phyloP scores from a whole-genome alignment of 306 rosid species.

The Adenanthera pavonina region DNA sequence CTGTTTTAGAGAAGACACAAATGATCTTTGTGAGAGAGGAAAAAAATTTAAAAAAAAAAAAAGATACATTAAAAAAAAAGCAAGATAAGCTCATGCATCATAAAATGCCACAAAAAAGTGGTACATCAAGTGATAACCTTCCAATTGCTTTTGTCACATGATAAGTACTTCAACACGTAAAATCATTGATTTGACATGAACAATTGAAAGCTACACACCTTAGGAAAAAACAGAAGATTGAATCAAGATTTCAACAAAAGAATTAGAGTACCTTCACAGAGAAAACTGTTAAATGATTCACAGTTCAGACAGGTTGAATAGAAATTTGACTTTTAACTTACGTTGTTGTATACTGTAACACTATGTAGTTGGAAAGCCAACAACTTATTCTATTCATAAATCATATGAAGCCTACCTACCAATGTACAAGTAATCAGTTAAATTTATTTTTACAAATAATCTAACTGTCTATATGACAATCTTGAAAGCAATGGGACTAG shows the following conservation, averaged over 20 bases:
- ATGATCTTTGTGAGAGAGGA: conserved; percentile 23
- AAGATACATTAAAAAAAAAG: too few species aligned
- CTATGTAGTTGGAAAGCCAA: conserved; percentile 9
- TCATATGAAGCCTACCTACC: conserved; percentile 22
- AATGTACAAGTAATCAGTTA: conserved; percentile 29
- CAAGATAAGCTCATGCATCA: conserved; percentile 22
- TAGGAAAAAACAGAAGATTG: conserved; percentile 16
- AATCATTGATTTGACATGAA: conserved; percentile 21
- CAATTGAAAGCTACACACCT: conserved; percentile 18
- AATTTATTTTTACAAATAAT: conserved; percentile 21
- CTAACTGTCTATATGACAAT: conserved; percentile 1
- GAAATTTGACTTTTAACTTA: conserved; percentile 10
- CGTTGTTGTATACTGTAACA: neutral
- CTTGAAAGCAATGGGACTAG: conserved; percentile 19
- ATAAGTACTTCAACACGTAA: conserved; percentile 30
- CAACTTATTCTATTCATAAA: conserved; percentile 21
- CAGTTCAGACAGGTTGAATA: conserved; percentile 26
- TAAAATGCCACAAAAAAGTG: conserved; percentile 15
- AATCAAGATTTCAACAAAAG: conserved; percentile 19
- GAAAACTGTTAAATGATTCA: conserved; percentile 22
- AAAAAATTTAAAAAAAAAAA: neutral
- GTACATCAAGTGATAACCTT: neutral
- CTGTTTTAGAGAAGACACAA: conserved; percentile 58
- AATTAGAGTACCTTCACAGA: conserved; percentile 13
- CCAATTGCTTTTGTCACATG: neutral